phyloP scores from a whole-genome alignment of 805 yeast genomes.

The Pichia nanzhaoensis region DNA sequence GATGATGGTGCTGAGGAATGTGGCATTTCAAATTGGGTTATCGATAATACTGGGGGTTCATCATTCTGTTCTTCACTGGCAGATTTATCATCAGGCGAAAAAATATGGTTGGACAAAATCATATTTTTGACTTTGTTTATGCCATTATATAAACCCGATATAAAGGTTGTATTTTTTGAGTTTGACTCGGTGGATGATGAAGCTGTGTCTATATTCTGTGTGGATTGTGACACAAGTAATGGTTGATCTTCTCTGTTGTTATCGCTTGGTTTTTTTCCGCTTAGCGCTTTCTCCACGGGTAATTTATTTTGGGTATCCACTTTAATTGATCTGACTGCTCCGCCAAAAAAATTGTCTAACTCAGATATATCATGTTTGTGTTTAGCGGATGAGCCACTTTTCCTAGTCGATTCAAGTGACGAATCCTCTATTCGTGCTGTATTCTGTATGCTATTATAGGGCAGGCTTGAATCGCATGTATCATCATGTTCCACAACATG shows the following conservation, averaged over 20 bases:
- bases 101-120: not conserved
- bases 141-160: constrained; percentile 1
- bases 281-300: constrained; percentile 11
- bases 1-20: not conserved
- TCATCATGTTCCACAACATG: constrained; percentile 6
- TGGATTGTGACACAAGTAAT: not conserved
- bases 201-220: not conserved
- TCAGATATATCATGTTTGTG: not conserved
- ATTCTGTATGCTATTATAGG: no score
- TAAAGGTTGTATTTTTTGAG: not conserved
- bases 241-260: not conserved
- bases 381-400: no score
- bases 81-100: not conserved
- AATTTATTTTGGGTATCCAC: constrained; percentile 11
- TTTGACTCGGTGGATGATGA: not conserved
- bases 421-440: no score
- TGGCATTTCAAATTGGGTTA: not conserved
- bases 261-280: not conserved
- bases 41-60: not conserved
- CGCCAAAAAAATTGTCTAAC: constrained; percentile 13
- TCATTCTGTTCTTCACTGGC: not conserved
- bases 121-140: not conserved
- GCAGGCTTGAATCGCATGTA: not conserved
- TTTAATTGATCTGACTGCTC: constrained; percentile 14
- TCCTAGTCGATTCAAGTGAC: no score